A percentile compares a stretch with the other conserved stretches of the same genome.
phyloP scores from a whole-genome alignment of 305 asterid genomes.

The Plantago lanceolata region DNA sequence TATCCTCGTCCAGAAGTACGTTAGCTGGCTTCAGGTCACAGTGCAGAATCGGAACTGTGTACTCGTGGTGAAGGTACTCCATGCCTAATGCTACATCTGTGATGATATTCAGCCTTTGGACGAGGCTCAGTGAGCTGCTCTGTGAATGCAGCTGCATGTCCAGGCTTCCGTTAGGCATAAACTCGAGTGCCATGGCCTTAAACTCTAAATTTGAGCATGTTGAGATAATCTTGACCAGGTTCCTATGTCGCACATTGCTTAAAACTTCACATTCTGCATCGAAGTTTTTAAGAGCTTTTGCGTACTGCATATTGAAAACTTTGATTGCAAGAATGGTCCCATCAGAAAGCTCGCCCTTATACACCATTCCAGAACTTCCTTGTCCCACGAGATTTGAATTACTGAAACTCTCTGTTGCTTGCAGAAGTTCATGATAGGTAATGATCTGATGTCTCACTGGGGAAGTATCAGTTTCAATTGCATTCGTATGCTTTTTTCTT shows the following conservation, averaged over 20 bases:
- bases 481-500: constrained; percentile 10
- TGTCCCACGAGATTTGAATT: constrained; percentile 27
- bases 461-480: constrained; percentile 14
- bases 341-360: constrained; percentile 27
- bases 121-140: constrained; percentile 13
- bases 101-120: constrained; percentile 30
- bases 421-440: constrained; percentile 28
- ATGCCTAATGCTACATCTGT: constrained; percentile 32
- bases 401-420: constrained; percentile 33
- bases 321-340: constrained; percentile 31
- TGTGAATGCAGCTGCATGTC: constrained; percentile 31
- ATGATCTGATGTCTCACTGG: constrained; percentile 21
- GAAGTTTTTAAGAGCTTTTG: constrained; percentile 23
- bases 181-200: constrained; percentile 34
- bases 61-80: constrained; percentile 41
- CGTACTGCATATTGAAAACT: constrained; percentile 29
- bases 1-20: constrained; percentile 38
- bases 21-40: constrained; percentile 39
- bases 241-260: constrained; percentile 34
- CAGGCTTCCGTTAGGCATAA: constrained; percentile 41
- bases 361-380: constrained; percentile 37
- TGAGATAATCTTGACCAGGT: constrained; percentile 34
- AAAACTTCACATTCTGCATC: constrained; percentile 38
- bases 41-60: constrained; percentile 28
- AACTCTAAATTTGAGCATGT: constrained; percentile 37